phyloP scores from a whole-genome alignment of 78 protist species.

The Thecamonas trahens region DNA sequence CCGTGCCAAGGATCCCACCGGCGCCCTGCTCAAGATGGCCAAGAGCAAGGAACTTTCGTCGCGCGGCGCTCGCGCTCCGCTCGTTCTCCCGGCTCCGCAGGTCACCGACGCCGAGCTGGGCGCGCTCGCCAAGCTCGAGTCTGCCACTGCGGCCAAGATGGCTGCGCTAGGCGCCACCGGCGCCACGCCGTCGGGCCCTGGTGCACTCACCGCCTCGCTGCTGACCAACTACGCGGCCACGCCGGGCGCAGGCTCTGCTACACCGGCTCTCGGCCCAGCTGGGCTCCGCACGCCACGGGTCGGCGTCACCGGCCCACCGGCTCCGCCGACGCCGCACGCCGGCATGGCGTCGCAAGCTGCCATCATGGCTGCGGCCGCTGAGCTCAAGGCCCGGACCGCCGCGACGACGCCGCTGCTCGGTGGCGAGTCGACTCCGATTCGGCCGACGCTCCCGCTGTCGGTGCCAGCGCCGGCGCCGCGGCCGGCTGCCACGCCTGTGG shows the following conservation, averaged over 20 bases:
- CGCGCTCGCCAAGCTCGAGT: slow-evolving; percentile 47
- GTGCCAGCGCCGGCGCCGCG: neutral
- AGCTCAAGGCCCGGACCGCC: neutral
- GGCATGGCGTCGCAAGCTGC: neutral
- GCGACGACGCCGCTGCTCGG: slow-evolving; percentile 8
- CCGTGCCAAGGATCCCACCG: slow-evolving; percentile 54
- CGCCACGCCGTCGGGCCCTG: neutral
- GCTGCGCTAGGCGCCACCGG: neutral
- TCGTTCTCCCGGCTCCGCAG: slow-evolving; percentile 71
- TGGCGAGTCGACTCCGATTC: neutral
- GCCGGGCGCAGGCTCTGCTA: neutral
- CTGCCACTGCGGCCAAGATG: neutral
- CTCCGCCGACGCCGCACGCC: neutral
- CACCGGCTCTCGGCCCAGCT: neutral
- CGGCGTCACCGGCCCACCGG: neutral
- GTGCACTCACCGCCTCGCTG: slow-evolving; percentile 7
- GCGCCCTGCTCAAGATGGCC: slow-evolving; percentile 31
- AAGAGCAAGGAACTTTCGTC: neutral
- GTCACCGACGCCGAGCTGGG: slow-evolving; percentile 72
- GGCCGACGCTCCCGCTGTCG: neutral
- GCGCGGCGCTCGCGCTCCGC: slow-evolving; percentile 26
- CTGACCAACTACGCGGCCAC: slow-evolving; percentile 1
- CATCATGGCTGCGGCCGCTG: neutral
- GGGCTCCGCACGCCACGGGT: neutral
- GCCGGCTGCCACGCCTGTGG: neutral